Evolutionary conservation across 305 asterid genomes (phyloP).

Genomic region (Fraxinus greggii): DNA sequence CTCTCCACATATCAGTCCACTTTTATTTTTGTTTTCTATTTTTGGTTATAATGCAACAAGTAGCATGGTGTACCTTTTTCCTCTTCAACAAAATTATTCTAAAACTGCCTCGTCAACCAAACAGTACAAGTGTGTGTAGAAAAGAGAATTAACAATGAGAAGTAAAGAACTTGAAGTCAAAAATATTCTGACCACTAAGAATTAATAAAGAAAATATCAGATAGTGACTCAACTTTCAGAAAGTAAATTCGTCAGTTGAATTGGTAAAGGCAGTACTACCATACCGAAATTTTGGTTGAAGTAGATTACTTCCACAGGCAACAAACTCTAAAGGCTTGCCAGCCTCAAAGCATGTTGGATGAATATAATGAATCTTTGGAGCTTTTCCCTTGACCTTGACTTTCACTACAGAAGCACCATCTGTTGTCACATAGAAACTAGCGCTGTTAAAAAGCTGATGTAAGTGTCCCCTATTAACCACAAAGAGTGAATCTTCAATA

Average conservation of each 20-base stretch:
- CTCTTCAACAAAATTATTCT: not conserved
- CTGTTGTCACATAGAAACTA: slow-evolving; percentile 40
- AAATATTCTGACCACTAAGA: not conserved
- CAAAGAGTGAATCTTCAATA: not conserved
- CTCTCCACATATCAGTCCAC: not conserved
- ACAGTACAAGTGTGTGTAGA: not conserved
- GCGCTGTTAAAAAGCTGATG: slow-evolving; percentile 18
- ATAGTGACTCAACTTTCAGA: not conserved
- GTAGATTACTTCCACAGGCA: slow-evolving; percentile 81
- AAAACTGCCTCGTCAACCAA: not conserved
- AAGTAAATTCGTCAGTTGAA: not conserved
- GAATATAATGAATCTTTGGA: slow-evolving; percentile 77
- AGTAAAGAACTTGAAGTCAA: not conserved
- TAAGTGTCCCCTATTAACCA: slow-evolving; percentile 2
- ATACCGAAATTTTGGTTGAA: slow-evolving; percentile 83
- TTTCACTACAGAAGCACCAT: slow-evolving; percentile 56
- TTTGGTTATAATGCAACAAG: not conserved
- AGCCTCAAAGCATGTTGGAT: slow-evolving; percentile 85
- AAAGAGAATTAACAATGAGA: not conserved
- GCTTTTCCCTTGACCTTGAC: slow-evolving; percentile 52
- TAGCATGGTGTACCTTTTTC: not conserved
- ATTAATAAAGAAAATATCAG: not conserved
- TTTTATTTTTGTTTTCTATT: not conserved
- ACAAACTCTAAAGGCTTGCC: slow-evolving; percentile 86
- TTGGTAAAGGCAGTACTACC: slow-evolving; percentile 1